Evolutionary conservation across 2,329 filamentous ascomycete genomes (phyloP).

Genomic region (Sarocladium oryzae): DNA sequence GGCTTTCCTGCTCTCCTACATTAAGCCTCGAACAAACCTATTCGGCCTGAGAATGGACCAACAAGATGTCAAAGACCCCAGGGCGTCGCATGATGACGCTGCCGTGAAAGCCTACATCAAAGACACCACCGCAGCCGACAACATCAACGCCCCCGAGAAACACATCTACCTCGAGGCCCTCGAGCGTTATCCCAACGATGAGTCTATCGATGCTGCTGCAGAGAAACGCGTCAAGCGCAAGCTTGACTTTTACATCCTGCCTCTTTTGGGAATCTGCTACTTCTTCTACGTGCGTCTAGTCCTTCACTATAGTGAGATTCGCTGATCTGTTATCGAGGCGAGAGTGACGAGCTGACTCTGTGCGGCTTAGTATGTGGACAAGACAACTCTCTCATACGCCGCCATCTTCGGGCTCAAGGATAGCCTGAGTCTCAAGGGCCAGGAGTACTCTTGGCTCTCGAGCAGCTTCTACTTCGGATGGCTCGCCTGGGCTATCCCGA

Average conservation of each 20-base stretch:
- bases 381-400: slow-evolving; percentile 42
- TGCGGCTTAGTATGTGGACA: neutral
- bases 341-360: no score
- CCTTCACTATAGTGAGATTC: no score
- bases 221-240: slow-evolving; percentile 29
- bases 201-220: slow-evolving; percentile 23
- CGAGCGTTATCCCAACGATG: slow-evolving; percentile 19
- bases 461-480: slow-evolving; percentile 32
- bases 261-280: slow-evolving; percentile 32
- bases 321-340: no score
- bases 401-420: slow-evolving; percentile 58
- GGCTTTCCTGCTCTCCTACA: no score
- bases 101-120: no score
- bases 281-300: slow-evolving; percentile 26
- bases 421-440: slow-evolving; percentile 49
- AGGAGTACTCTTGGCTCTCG: slow-evolving; percentile 44
- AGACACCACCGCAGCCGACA: no score
- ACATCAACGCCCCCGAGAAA: no score
- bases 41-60: no score
- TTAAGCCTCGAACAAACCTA: no score
- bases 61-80: no score
- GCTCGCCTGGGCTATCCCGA: slow-evolving; percentile 29
- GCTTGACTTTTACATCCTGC: slow-evolving; percentile 30
- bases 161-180: slow-evolving; percentile 29
- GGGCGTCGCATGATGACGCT: no score